These are phyloP conservation scores for Talaromyces stipitatus DNA, from an alignment of 495 filamentous ascomycete species.

Conservation along the genomic window DNA sequence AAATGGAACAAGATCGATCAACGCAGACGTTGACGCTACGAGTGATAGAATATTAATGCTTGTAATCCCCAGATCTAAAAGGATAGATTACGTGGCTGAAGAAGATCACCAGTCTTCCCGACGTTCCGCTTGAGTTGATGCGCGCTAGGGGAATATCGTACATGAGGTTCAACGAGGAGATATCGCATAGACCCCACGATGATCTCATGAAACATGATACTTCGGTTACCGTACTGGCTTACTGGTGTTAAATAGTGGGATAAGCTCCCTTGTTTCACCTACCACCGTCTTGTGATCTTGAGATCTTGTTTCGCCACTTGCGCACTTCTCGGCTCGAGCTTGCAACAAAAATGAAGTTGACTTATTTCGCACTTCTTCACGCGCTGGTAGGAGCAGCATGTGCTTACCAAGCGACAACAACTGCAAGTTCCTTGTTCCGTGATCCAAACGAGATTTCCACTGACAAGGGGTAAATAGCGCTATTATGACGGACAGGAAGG, in stretches of 20 bases:
- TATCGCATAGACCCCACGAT: not conserved
- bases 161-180: not conserved
- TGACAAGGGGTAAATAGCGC: conserved; percentile 12
- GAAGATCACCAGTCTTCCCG: not conserved
- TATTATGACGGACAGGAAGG: conserved; percentile 28
- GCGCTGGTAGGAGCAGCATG: not conserved
- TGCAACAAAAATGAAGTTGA: conserved; percentile 1
- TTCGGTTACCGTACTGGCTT: not conserved
- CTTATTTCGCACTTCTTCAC: not conserved
- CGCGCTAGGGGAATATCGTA: conserved; percentile 1
- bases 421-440: conserved; percentile 1
- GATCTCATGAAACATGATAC: not conserved
- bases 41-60: no score
- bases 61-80: no score
- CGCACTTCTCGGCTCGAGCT: not conserved
- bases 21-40: no score
- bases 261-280: not conserved
- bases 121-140: not conserved
- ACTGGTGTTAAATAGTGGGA: not conserved
- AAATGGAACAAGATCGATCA: no score
- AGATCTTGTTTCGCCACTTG: not conserved
- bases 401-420: conserved; percentile 8
- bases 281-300: not conserved
- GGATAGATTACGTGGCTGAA: not conserved
- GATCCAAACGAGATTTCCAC: not conserved